Evolutionary conservation across 2,329 filamentous ascomycete species (phyloP).

Genomic region (Septoria petroselini): DNA sequence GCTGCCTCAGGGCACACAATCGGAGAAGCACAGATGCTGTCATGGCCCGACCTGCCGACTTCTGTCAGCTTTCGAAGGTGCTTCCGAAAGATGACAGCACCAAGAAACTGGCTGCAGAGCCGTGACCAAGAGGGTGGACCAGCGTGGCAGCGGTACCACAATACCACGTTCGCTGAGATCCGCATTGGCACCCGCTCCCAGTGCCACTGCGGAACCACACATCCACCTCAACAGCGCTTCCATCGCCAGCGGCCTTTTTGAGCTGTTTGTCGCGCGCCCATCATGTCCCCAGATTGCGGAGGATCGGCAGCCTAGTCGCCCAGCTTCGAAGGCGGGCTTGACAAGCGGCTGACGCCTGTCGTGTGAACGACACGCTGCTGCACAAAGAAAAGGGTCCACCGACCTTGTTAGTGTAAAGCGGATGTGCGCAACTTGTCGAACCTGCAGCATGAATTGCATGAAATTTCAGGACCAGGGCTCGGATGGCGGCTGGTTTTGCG

Average conservation of each 20-base stretch:
- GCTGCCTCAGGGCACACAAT: no score
- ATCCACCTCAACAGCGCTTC: background rate
- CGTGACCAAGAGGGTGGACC: slow-evolving; percentile 23
- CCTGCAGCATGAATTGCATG: slow-evolving; percentile 16
- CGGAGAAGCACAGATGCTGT: no score
- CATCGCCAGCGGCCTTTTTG: background rate
- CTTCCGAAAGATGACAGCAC: slow-evolving; percentile 10
- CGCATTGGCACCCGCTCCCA: no score
- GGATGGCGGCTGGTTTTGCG: slow-evolving; percentile 10
- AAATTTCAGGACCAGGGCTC: slow-evolving; percentile 19
- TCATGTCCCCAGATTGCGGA: no score
- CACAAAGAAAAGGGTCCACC: slow-evolving; percentile 9
- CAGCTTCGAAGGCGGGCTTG: background rate
- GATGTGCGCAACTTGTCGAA: slow-evolving; percentile 21
- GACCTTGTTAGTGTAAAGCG: slow-evolving; percentile 6
- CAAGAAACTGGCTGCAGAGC: slow-evolving; percentile 11
- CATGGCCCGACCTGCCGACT: no score
- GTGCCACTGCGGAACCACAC: background rate
- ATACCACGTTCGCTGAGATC: slow-evolving; percentile 17
- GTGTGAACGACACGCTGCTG: background rate
- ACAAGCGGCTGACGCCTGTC: background rate
- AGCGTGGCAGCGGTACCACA: slow-evolving; percentile 23
- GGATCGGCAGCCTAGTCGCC: no score
- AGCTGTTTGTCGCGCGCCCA: no score
- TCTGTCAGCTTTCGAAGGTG: no score